Evolutionary conservation across 2,329 filamentous ascomycete species (phyloP), one percentile per base, ranked within the genome.

Genomic region (Alternaria solani): DNA sequence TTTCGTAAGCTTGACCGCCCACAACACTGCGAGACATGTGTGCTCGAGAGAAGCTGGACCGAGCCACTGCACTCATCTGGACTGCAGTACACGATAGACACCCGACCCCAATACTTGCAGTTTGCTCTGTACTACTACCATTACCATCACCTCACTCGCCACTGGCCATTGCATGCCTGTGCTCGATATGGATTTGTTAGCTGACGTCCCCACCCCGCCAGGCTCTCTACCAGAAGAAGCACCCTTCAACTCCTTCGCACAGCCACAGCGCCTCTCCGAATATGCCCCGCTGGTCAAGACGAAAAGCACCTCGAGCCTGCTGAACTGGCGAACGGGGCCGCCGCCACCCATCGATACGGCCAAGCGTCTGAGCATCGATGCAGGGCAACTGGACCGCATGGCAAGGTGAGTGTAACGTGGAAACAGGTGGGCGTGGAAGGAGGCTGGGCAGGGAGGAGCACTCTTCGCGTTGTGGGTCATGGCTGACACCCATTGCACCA

Each of bases 311-410:
- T 80, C 81, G 57, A 85, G 81, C 65, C 78, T 86, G 67, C 79
- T 81, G 38, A 65, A 75, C 42, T 75, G 75, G 60, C 57, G 69
- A 52, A 58, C 73, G 51, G 43, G 58, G 16, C 64, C 78, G 36
- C 70, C 75, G 55, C 78, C 80, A 46, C 65, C 73, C 76, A 79
- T 86, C 51, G 87, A 89, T 67, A 87, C 85, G 65, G 83, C 67
- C 83, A 87, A 80, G 76, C 89, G 91, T 62, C 89, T 92, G 80
- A 94, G 92, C 51, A 89, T 94, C 74, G 93, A 95, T 78, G 88
- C 88, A 59, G 86, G 88, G 53, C 84, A 87, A 62, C 84, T 86
- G 66, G 91, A 94, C 77, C 83, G 87, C 71, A 82, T 92, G 79
- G 85, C 90, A 79, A 93, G 91, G 92, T 95, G 79, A 78, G 88